Evolutionary conservation across 495 filamentous ascomycete genomes (phyloP).

Genomic region (Chlorociboria aeruginascens): DNA sequence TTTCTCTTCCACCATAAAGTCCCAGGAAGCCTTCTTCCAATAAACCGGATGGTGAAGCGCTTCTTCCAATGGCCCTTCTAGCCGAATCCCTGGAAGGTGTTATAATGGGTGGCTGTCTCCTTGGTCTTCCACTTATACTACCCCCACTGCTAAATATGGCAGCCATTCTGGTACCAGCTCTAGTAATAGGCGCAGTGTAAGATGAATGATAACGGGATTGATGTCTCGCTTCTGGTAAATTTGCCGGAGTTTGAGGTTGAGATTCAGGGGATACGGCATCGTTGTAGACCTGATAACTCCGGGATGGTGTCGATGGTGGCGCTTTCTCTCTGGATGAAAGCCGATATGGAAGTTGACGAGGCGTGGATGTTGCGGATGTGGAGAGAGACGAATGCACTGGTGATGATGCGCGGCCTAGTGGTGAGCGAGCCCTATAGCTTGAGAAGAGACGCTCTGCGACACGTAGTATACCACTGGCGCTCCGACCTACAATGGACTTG

Average conservation of each 20-base stretch:
- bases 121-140: conserved; percentile 3
- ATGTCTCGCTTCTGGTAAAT: conserved; percentile 38
- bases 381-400: conserved; percentile 17
- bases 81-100: too few relatives aligned
- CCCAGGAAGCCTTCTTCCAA: conserved; percentile 28
- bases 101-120: too few relatives aligned
- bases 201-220: conserved; percentile 32
- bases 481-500: conserved; percentile 1
- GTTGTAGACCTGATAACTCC: conserved; percentile 33
- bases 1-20: conserved; percentile 35
- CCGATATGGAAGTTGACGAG: not conserved
- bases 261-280: conserved; percentile 34
- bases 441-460: conserved; percentile 10
- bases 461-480: conserved; percentile 4
- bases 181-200: conserved; percentile 30
- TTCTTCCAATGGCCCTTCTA: not conserved
- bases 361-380: conserved; percentile 3
- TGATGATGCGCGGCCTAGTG: conserved; percentile 15
- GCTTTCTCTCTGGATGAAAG: not conserved
- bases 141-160: not conserved
- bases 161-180: conserved; percentile 1
- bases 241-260: conserved; percentile 44
- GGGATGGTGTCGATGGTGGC: conserved; percentile 8
- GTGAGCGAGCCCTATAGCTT: conserved; percentile 21
- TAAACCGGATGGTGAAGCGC: conserved; percentile 24